A percentile compares a stretch with the other conserved stretches of the same genome.
Conservation (phyloP, 306 rosid genomes). For the Cotoneaster glaucophyllus region DNA sequence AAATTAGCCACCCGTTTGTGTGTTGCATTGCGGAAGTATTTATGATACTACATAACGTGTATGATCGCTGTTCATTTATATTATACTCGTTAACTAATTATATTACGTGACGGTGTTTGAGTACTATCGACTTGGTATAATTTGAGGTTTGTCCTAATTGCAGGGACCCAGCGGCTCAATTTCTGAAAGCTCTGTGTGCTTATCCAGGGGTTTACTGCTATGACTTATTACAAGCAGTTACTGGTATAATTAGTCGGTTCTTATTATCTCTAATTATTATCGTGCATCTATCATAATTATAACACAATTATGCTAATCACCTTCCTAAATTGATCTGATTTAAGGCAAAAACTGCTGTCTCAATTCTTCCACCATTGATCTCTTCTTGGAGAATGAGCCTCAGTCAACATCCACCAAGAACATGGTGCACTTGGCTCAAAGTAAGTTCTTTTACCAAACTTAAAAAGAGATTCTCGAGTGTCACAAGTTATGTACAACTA, state of each 20-base stretch:
- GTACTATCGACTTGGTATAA: background rate
- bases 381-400: constrained; percentile 60
- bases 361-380: constrained; percentile 62
- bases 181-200: constrained; percentile 41
- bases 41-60: too few relatives aligned
- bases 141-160: constrained; percentile 5
- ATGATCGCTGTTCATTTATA: too few relatives aligned
- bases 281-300: background rate
- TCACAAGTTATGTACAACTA: too few relatives aligned
- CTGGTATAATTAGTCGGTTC: constrained; percentile 32
- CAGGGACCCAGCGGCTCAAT: constrained; percentile 38
- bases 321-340: background rate
- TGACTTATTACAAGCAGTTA: constrained; percentile 45
- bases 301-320: background rate
- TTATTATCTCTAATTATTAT: background rate
- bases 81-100: too few relatives aligned
- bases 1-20: too few relatives aligned
- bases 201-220: constrained; percentile 53
- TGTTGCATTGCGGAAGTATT: too few relatives aligned
- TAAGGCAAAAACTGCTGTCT: constrained; percentile 79
- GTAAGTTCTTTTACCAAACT: constrained; percentile 27
- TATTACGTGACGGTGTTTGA: too few relatives aligned
- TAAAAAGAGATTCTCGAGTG: too few relatives aligned
- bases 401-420: constrained; percentile 78
- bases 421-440: constrained; percentile 80